Evolutionary conservation across 2,329 filamentous ascomycete genomes (phyloP).

Genomic region (Penicillium sumatraense): DNA sequence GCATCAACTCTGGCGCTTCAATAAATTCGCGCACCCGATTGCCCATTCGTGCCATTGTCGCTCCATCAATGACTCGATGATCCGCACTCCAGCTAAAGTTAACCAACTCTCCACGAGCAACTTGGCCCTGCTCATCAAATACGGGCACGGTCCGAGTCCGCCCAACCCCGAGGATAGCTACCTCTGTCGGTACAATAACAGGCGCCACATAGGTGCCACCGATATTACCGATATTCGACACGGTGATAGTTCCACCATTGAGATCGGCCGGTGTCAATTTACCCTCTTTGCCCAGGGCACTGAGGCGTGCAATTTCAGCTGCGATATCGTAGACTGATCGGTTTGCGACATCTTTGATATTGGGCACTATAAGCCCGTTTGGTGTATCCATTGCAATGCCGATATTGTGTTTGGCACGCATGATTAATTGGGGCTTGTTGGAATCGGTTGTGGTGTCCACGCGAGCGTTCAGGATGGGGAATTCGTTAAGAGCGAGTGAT

Average conservation of each 20-base stretch:
- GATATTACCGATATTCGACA: slow-evolving; percentile 95
- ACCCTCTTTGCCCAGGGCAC: slow-evolving; percentile 72
- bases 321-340: slow-evolving; percentile 80
- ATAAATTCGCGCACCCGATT: slow-evolving; percentile 77
- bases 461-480: slow-evolving; percentile 85
- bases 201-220: slow-evolving; percentile 91
- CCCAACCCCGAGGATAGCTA: slow-evolving; percentile 89
- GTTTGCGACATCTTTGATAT: slow-evolving; percentile 80
- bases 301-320: slow-evolving; percentile 73
- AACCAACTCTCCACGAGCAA: slow-evolving; percentile 78
- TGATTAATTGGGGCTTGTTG: slow-evolving; percentile 73
- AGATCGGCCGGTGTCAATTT: slow-evolving; percentile 77
- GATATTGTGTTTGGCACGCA: slow-evolving; percentile 88
- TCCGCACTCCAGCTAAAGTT: slow-evolving; percentile 98
- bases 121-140: slow-evolving; percentile 63
- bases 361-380: slow-evolving; percentile 83
- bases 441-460: slow-evolving; percentile 69
- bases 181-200: slow-evolving; percentile 86
- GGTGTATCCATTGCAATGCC: slow-evolving; percentile 96
- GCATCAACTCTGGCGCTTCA: slow-evolving; percentile 85
- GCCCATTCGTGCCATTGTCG: slow-evolving; percentile 89
- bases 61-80: slow-evolving; percentile 91
- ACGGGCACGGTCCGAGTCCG: slow-evolving; percentile 79
- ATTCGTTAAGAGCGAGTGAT: slow-evolving; percentile 78
- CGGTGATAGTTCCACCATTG: slow-evolving; percentile 85